A percentile compares a stretch with the other conserved stretches of the same genome.
These are phyloP conservation scores for Pseudogymnoascus sp. DNA, from an alignment of 2,329 filamentous ascomycete genomes.

Conservation along the genomic window DNA sequence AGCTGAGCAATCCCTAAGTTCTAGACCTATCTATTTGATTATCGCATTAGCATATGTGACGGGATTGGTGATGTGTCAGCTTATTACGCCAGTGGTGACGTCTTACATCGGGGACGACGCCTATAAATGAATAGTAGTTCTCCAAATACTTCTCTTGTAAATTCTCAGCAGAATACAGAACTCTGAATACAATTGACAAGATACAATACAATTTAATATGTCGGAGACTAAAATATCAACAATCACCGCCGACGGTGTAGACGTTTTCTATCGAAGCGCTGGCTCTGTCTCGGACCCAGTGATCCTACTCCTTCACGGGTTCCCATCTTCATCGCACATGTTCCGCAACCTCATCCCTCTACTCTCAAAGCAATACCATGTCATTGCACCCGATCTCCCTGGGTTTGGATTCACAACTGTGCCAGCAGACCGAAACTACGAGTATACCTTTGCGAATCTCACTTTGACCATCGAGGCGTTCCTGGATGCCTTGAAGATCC, in stretches of 20 bases:
- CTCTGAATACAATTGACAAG: neutral
- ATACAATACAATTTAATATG: neutral
- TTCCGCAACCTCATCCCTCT: conserved; percentile 38
- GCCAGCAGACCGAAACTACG: conserved; percentile 33
- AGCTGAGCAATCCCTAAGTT: neutral
- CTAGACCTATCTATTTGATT: neutral
- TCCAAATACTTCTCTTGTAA: neutral
- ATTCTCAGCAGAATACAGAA: neutral
- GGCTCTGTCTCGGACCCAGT: conserved; percentile 27
- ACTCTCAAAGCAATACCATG: conserved; percentile 29
- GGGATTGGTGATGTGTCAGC: neutral
- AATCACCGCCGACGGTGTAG: neutral
- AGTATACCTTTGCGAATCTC: conserved; percentile 47
- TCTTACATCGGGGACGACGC: neutral
- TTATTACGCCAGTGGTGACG: neutral
- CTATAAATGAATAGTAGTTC: neutral
- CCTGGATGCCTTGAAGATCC: conserved; percentile 38
- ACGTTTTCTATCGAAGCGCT: conserved; percentile 35
- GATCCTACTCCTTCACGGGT: conserved; percentile 39
- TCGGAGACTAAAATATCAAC: neutral
- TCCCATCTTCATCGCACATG: conserved; percentile 36
- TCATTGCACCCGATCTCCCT: conserved; percentile 51
- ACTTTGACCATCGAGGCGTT: conserved; percentile 41
- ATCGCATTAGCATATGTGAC: neutral
- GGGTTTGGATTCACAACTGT: conserved; percentile 51